Evolutionary conservation across 176 grass and related monocot genomes (phyloP).

Genomic region (Thinopyrum elongatum): DNA sequence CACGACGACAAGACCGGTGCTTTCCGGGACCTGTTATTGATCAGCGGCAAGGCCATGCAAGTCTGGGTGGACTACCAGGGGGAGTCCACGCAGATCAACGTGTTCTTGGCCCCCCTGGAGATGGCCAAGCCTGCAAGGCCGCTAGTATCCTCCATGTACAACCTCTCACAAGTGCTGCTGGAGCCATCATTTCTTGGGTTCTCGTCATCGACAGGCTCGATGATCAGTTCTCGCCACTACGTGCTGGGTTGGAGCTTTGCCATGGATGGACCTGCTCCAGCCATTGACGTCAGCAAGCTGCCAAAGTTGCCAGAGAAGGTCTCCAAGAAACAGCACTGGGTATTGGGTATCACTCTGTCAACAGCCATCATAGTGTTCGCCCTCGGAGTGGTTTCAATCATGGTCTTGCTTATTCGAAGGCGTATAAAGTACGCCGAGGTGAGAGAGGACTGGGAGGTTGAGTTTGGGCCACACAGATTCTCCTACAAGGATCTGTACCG

Average conservation of each 20-base stretch:
- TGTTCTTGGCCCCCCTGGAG: conserved; percentile 42
- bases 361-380: conserved; percentile 33
- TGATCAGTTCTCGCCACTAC: conserved; percentile 33
- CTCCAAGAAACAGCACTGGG: conserved; percentile 21
- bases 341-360: conserved; percentile 30
- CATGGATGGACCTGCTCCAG: conserved; percentile 45
- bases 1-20: conserved; percentile 29
- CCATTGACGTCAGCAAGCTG: conserved; percentile 37
- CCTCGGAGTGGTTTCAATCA: neutral
- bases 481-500: conserved; percentile 66
- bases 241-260: conserved; percentile 73
- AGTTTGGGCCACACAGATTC: conserved; percentile 22
- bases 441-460: conserved; percentile 70
- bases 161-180: conserved; percentile 41
- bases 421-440: conserved; percentile 50
- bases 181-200: conserved; percentile 58
- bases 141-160: conserved; percentile 29
- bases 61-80: conserved; percentile 63
- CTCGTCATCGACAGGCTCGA: conserved; percentile 51
- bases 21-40: conserved; percentile 41
- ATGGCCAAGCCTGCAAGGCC: conserved; percentile 45
- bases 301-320: conserved; percentile 42
- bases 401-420: conserved; percentile 17
- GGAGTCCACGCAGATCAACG: neutral
- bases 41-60: conserved; percentile 53